Base-by-base conservation (phyloP, 495 filamentous ascomycete genomes). In the Pseudevernia furfuracea region DNA sequence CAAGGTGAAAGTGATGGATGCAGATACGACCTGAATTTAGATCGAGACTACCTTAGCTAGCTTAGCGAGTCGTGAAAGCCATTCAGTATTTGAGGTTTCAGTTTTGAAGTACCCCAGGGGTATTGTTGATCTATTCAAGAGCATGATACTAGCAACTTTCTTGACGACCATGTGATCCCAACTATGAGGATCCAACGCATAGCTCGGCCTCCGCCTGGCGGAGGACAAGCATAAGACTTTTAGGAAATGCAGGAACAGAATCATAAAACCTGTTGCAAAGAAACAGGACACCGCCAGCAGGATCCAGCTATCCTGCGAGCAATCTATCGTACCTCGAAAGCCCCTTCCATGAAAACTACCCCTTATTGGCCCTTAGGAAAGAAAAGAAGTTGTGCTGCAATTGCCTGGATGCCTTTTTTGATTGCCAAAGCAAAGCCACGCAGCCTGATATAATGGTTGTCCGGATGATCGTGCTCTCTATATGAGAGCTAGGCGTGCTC, bases 101-200 rank as follows among this genome's bases (percentile, higher is more conserved):
- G 11, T 30, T 36, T 61, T 3, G 21, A 25, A 48, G n/a, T 6
- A 36, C 11, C 36, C 28, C 56, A 49, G 30, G 15, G 61, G 53
- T 9, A 19, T 14, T 56, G 23, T 46, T 61, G 49, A 64, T 68
- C 63, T 70, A 66, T 66, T 65, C 44, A 59, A 70, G 28, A 41
- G 48, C 46, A 46, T 58, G 43, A 58, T 36, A 64, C 52, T 38
- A 48, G 37, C 53, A 59, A 39, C 30, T 39, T 41, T 49, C 58
- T 17, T 55, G 36, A 21, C 17, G 36, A 59, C 14, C 46, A 21
- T 25, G 32, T n/a, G 34, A 62, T 34, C 48, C 53, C 53, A 63
- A 19, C 55, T 5, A 55, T 48, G 25, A 44, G 61, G 59, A 38
- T 25, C 61, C 39, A 44, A 39, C 17, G 48, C 56, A 62, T 53